Conservation (phyloP, 2,329 filamentous ascomycete species). For the Amylocarpus encephaloides region DNA sequence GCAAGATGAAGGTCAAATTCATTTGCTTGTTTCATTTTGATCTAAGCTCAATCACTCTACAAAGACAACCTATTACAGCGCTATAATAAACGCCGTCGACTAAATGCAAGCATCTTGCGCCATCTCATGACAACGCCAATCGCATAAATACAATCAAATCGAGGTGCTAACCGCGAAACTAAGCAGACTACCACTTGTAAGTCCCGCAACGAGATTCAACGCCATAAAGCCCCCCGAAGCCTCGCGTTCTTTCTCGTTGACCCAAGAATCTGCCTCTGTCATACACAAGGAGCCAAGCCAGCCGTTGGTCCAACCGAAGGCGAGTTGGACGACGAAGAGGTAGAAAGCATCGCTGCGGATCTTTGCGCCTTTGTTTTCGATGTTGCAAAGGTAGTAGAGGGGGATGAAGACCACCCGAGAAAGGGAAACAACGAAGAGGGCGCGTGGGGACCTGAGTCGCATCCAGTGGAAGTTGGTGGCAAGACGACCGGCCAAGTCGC, state of each 20-base stretch:
- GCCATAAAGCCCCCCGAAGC: constrained; percentile 93
- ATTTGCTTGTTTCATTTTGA: too few relatives aligned
- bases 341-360: constrained; percentile 85
- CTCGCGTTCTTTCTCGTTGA: constrained; percentile 75
- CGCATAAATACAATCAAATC: too few relatives aligned
- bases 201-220: constrained; percentile 75
- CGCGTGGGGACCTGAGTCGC: too few relatives aligned
- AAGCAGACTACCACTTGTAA: constrained; percentile 78
- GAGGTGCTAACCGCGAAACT: constrained; percentile 64
- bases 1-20: too few relatives aligned
- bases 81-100: too few relatives aligned
- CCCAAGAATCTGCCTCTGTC: constrained; percentile 81
- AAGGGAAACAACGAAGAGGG: constrained; percentile 62
- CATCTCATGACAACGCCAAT: too few relatives aligned
- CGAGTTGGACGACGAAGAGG: constrained; percentile 70
- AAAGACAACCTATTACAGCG: too few relatives aligned
- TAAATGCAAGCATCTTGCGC: too few relatives aligned
- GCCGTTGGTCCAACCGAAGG: constrained; percentile 81
- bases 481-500: constrained; percentile 74
- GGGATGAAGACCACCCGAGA: constrained; percentile 68
- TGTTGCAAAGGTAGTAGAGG: constrained; percentile 84
- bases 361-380: constrained; percentile 66
- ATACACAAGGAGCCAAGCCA: constrained; percentile 83
- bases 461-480: constrained; percentile 43
- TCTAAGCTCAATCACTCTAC: too few relatives aligned